phyloP scores from a whole-genome alignment of 2,329 filamentous ascomycete genomes.

The Botrytis galanthina region DNA sequence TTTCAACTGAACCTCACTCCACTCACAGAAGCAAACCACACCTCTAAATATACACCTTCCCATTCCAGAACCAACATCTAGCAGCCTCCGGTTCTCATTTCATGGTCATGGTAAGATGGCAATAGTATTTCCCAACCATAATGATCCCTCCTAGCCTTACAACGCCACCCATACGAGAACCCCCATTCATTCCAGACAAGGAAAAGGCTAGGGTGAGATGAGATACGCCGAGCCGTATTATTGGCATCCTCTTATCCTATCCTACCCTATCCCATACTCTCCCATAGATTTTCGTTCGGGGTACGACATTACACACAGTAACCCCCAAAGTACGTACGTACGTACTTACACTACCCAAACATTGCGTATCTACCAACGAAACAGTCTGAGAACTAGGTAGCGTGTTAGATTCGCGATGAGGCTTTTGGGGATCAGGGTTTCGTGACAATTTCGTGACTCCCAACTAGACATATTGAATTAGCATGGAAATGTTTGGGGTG shows the following conservation, averaged over 20 bases:
- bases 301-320: background rate
- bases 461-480: background rate
- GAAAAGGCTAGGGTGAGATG: background rate
- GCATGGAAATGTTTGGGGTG: background rate
- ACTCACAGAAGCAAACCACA: background rate
- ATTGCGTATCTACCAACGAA: conserved; percentile 1
- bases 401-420: conserved; percentile 16
- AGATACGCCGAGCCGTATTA: conserved; percentile 6
- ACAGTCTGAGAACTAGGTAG: background rate
- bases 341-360: background rate
- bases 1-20: background rate
- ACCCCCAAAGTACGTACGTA: background rate
- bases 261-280: background rate
- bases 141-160: conserved; percentile 11
- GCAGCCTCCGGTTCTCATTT: background rate
- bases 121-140: background rate
- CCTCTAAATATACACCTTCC: conserved; percentile 11
- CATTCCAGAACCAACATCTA: background rate
- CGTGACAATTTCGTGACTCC: background rate
- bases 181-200: conserved; percentile 1
- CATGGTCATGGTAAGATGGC: background rate
- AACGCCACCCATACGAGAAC: background rate
- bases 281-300: background rate
- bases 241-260: conserved; percentile 5
- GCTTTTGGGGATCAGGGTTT: background rate